Percentiles rank a stretch among this genome's conserved stretches.
phyloP scores from a whole-genome alignment of 1,284 basidiomycete species.

The Microbotryum silenes-acaulis region DNA sequence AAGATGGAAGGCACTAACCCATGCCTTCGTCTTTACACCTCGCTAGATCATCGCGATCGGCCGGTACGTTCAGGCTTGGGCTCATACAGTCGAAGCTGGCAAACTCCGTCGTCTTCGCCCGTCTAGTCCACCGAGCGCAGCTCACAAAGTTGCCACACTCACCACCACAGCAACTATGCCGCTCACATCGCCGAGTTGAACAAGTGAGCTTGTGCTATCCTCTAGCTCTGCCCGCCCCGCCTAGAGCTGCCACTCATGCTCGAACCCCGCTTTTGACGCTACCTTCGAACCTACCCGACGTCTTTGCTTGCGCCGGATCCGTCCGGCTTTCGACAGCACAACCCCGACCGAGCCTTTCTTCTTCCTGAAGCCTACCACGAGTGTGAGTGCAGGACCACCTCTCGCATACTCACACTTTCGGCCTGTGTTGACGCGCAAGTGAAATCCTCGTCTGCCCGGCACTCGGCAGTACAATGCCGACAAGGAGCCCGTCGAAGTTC shows the following conservation, averaged over 20 bases:
- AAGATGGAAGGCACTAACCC: not conserved
- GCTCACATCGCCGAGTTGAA: conserved; percentile 32
- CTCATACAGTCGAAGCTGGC: not conserved
- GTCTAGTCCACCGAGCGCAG: not conserved
- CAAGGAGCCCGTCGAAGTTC: conserved; percentile 71
- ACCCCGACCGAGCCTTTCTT: conserved; percentile 94
- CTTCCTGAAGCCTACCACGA: conserved; percentile 89
- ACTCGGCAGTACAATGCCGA: too few species aligned
- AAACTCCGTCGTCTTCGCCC: not conserved
- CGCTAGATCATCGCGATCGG: conserved; percentile 25
- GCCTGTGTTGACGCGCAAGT: too few species aligned
- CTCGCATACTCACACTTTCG: too few species aligned
- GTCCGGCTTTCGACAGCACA: conserved; percentile 80
- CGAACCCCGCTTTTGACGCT: too few species aligned
- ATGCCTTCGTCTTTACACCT: not conserved
- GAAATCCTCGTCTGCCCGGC: too few species aligned
- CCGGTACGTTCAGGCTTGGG: not conserved
- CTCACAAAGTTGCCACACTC: not conserved
- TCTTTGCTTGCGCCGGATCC: conserved; percentile 51
- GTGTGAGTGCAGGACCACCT: too few species aligned
- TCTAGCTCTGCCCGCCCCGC: too few species aligned
- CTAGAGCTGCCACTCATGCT: too few species aligned
- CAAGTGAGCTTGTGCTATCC: conserved; percentile 6
- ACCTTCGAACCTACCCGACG: too few species aligned
- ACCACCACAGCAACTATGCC: conserved; percentile 23